Percentiles rank a stretch among this genome's conserved stretches.
Conservation (phyloP, 202 grass and related monocot genomes). For the Bolboschoenoplectus hybrid region DNA sequence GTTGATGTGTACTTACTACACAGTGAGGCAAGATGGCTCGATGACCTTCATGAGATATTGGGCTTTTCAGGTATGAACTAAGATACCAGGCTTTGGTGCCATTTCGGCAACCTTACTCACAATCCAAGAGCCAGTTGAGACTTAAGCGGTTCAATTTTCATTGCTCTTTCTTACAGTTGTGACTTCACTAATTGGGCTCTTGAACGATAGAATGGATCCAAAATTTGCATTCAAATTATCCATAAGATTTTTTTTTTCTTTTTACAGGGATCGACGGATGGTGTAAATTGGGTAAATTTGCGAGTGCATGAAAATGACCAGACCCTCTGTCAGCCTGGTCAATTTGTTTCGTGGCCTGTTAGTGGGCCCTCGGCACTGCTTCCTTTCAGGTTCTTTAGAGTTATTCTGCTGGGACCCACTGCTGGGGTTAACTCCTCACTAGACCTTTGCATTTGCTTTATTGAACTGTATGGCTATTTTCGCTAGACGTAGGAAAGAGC, state of each 20-base stretch:
- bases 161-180: not conserved
- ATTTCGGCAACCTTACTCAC: not conserved
- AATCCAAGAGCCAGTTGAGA: not conserved
- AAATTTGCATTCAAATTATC: not conserved
- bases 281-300: slow-evolving; percentile 72
- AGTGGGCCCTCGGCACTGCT: slow-evolving; percentile 57
- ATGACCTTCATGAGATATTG: slow-evolving; percentile 77
- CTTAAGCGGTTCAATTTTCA: slow-evolving; percentile 3
- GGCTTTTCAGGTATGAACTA: slow-evolving; percentile 65
- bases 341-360: slow-evolving; percentile 86
- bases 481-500: slow-evolving; percentile 36
- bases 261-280: slow-evolving; percentile 79
- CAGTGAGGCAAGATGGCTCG: slow-evolving; percentile 82
- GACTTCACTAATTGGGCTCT: not conserved
- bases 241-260: not conserved
- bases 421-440: slow-evolving; percentile 44
- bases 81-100: not conserved
- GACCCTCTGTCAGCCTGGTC: slow-evolving; percentile 66
- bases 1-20: slow-evolving; percentile 99
- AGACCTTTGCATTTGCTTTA: slow-evolving; percentile 91
- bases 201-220: not conserved
- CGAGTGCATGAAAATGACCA: slow-evolving; percentile 63
- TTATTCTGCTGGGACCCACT: slow-evolving; percentile 53
- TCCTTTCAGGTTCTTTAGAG: slow-evolving; percentile 87
- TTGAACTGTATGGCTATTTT: slow-evolving; percentile 93